Conservation (phyloP, 1,284 basidiomycete species). For the Fomitopsis betulina region DNA sequence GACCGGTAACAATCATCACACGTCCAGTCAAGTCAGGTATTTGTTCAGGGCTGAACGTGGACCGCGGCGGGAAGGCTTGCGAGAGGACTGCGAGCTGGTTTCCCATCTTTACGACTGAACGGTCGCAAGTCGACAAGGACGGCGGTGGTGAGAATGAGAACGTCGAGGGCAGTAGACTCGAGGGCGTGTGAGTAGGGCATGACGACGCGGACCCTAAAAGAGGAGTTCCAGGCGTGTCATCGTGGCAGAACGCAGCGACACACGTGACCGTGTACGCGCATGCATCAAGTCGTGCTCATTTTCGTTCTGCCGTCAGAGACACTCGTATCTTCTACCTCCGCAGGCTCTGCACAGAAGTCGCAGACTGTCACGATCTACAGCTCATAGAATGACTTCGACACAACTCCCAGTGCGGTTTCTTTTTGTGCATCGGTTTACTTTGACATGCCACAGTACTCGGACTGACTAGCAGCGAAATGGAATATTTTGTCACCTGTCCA, state of each 20-base stretch:
- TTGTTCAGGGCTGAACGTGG: conserved; percentile 38
- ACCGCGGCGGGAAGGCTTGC: conserved; percentile 31
- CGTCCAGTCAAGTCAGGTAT: conserved; percentile 48
- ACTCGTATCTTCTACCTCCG: too few relatives aligned
- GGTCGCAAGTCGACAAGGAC: not conserved
- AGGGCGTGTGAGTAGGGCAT: not conserved
- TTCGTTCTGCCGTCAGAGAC: too few relatives aligned
- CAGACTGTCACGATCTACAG: too few relatives aligned
- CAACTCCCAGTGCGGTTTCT: too few relatives aligned
- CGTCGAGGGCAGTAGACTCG: not conserved
- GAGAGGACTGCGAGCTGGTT: conserved; percentile 1
- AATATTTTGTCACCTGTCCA: too few relatives aligned
- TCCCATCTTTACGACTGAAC: not conserved
- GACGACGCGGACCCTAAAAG: not conserved
- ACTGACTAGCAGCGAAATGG: too few relatives aligned
- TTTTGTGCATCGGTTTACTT: too few relatives aligned
- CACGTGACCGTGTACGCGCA: not conserved
- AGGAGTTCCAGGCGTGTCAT: not conserved
- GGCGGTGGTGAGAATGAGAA: not conserved
- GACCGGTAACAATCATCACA: conserved; percentile 40
- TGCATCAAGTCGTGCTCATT: not conserved
- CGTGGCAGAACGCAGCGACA: not conserved
- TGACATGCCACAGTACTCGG: too few relatives aligned
- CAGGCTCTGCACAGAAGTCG: too few relatives aligned
- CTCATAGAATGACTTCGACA: too few relatives aligned